Evolutionary conservation across 176 grass and related monocot genomes (phyloP).

Genomic region (Avena sativa): DNA sequence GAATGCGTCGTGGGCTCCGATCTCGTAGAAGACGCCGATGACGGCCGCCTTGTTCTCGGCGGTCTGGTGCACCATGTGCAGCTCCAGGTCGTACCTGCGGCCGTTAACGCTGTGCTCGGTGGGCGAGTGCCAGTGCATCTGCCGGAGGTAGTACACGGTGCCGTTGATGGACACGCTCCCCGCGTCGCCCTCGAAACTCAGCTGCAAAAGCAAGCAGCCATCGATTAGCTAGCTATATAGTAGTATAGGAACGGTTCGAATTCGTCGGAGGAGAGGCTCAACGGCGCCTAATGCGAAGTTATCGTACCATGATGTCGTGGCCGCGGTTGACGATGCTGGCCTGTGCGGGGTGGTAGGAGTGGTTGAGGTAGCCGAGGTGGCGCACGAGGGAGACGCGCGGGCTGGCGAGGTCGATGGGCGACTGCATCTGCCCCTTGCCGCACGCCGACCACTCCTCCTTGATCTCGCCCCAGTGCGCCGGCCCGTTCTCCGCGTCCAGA

Average conservation of each 20-base stretch:
- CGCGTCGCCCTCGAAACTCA: conserved; percentile 51
- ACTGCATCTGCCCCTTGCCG: conserved; percentile 63
- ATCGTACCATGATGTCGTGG: conserved; percentile 65
- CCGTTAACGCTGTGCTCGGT: conserved; percentile 77
- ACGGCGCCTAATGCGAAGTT: too few species aligned
- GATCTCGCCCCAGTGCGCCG: conserved; percentile 66
- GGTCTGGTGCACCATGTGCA: conserved; percentile 78
- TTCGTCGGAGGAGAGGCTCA: too few species aligned
- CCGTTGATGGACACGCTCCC: conserved; percentile 63
- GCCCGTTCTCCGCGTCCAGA: conserved; percentile 43
- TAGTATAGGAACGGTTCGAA: too few species aligned
- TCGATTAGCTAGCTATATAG: too few species aligned
- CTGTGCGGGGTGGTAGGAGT: conserved; percentile 54
- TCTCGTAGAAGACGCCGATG: conserved; percentile 59
- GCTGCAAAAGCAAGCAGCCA: conserved; percentile 31
- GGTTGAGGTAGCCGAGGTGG: conserved; percentile 52
- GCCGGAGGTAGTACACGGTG: conserved; percentile 54
- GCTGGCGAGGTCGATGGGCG: conserved; percentile 67
- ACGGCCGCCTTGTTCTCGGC: conserved; percentile 50
- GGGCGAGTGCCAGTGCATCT: conserved; percentile 85
- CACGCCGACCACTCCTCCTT: conserved; percentile 67
- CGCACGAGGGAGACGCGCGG: conserved; percentile 35
- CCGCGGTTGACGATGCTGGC: conserved; percentile 66
- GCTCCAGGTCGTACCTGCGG: conserved; percentile 62
- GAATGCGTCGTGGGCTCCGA: conserved; percentile 54